phyloP scores from a whole-genome alignment of 2,329 filamentous ascomycete species.

The Daldinia eschscholtzii region DNA sequence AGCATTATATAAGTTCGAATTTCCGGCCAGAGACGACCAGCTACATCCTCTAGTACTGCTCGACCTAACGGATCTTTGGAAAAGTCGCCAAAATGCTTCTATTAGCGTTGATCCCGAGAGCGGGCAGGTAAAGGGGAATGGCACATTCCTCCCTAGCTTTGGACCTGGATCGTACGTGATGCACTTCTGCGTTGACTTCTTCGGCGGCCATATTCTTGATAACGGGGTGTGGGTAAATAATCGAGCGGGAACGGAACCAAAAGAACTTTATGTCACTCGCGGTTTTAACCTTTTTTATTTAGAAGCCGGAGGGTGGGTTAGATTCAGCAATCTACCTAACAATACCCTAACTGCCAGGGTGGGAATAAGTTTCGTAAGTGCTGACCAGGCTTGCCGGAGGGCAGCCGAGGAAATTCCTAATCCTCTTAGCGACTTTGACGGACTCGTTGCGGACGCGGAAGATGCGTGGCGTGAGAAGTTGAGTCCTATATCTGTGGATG shows the following conservation, averaged over 20 bases:
- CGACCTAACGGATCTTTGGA: conserved; percentile 71
- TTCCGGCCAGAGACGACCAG: conserved; percentile 55
- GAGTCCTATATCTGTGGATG: conserved; percentile 63
- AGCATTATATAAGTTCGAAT: conserved; percentile 72
- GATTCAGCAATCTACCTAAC: conserved; percentile 61
- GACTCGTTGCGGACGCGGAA: conserved; percentile 62
- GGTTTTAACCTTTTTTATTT: conserved; percentile 59
- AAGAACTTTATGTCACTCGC: conserved; percentile 55
- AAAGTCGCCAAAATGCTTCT: conserved; percentile 62
- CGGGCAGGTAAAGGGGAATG: conserved; percentile 68
- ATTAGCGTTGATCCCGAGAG: conserved; percentile 63
- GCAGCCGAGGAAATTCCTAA: conserved; percentile 72
- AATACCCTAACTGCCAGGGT: conserved; percentile 69
- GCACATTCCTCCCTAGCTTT: conserved; percentile 71
- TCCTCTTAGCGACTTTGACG: conserved; percentile 69
- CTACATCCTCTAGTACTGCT: conserved; percentile 66
- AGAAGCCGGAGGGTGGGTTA: conserved; percentile 66
- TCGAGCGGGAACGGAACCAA: conserved; percentile 55
- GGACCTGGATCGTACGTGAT: conserved; percentile 69
- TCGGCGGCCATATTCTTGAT: conserved; percentile 55
- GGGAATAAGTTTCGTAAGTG: conserved; percentile 73
- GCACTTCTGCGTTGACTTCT: conserved; percentile 73
- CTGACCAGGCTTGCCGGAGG: conserved; percentile 71
- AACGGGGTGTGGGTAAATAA: conserved; percentile 58
- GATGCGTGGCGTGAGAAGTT: conserved; percentile 70